Evolutionary conservation across 192 early-diverging fungal genomes (phyloP), one percentile per base, ranked within the genome.

Genomic region (Chytriomyces sp.): DNA sequence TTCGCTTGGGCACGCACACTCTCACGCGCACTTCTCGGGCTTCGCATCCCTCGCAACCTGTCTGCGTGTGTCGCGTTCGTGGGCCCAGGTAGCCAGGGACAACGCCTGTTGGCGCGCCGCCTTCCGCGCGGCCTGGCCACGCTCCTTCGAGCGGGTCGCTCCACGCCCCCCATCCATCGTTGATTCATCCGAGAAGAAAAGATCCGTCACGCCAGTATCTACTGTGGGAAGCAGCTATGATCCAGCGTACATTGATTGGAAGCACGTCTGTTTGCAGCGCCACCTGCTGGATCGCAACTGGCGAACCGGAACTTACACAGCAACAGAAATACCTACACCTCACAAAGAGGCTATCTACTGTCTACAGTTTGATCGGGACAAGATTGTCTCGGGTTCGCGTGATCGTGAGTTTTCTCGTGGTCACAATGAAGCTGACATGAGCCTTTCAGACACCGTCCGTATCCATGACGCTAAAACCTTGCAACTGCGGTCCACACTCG

Each of bases 301-400:
- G 95, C 80, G 63, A 19, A 30, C 69, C 4, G 91, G 91, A 5
- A 74, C 77, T 17, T 93, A 86, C 62, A 79, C 75, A 2, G 76
- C 84, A 10, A 80, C 78, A 17, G 82, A 89, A 36, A 82, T 93
- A 33, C 41, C 74, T 19, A 44, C 6, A 12, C 90, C 91, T 6
- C 96, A 98, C 67, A 69, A 82, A 0, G 96, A 96, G 53, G 89
- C 92, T 38, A 89, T 97, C 3, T 98, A 98, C 73, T 92, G 92
- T 67, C 65, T 98, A 36, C 89, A 91, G 7, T 91, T 94, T 75
- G 88, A 91, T 52, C 82, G 81, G 31, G 74, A 86, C 34, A 88
- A 84, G 59, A 85, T 96, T 30, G 88, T 93, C 2, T 91, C 92
- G 6, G 93, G 94, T 28, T 94, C 91, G 0, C 55, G 80, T 37